Evolutionary conservation across 257 asterid species (phyloP), one percentile per base, ranked within the genome.

Genomic region (Solanum habrochaites): DNA sequence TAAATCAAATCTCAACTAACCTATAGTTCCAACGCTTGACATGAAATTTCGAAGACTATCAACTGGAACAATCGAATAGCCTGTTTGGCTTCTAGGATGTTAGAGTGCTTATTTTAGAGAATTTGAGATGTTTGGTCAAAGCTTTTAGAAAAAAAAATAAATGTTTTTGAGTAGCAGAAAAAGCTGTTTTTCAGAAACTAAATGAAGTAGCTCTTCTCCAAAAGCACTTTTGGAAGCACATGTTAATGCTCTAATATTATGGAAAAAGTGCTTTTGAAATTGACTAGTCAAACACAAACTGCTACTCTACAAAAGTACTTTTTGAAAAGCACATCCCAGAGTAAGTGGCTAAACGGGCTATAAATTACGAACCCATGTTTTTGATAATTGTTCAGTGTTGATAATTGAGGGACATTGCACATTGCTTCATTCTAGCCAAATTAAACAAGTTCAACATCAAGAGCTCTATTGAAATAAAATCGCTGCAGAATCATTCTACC

Each of bases 401-500:
- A 49, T 43, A 49, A 62, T 49, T 47, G 31, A 81, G 16, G 31
- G 85, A 31, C 69, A 52, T 49, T 31, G 43, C 85, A 80, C 67
- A 52, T 31, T 49, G 39, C 83, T 52, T 49, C 69, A 81, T 31
- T 49, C 29, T 20, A 52, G 45, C 69, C 69, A 81, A 81, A 81
- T 11, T 31, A 20, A 29, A 52, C 47, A 81, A 31, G 31, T 52
- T 80, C n/a, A 81, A 81, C 45, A 31, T 81, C 70, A 49, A 81
- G 85, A 49, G 7, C 70, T 18, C 45, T 81, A 81, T 52, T 49
- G 47, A 81, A 31, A 69, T 35, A 11, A 16, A 31, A 32, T 21
- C 15, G 11, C 27, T 35, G 35, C n/a, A 60, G 7, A 32, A 85
- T 49, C 27, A 66, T 35, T 85, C 47, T 78, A 97, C 99, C 95